A percentile compares a stretch with the other conserved stretches of the same genome.
Conservation (phyloP, 192 early-diverging fungal genomes). For the Cetraspora pellucida region DNA sequence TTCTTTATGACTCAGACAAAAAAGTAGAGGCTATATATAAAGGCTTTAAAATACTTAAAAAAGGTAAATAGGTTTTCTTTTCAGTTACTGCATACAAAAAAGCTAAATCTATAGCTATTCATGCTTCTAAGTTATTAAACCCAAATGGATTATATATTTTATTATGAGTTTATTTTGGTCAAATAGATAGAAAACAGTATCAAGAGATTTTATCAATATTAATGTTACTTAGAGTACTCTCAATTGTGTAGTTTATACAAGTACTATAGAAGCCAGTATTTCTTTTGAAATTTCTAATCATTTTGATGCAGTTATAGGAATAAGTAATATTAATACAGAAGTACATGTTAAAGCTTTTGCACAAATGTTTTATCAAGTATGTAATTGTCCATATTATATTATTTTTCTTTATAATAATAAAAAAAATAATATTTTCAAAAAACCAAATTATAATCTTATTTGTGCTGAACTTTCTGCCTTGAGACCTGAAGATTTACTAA, state of each 20-base stretch:
- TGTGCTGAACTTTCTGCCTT: conserved; percentile 28
- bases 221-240: conserved; percentile 29
- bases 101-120: not conserved
- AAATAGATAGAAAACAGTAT: conserved; percentile 28
- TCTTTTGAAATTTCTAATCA: conserved; percentile 5
- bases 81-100: conserved; percentile 23
- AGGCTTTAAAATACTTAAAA: conserved; percentile 20
- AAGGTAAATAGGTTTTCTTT: conserved; percentile 23
- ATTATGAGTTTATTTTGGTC: conserved; percentile 26
- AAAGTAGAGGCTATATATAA: conserved; percentile 12
- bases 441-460: conserved; percentile 24
- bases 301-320: conserved; percentile 31
- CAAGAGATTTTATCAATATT: conserved; percentile 27
- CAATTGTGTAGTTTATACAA: conserved; percentile 28
- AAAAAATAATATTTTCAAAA: conserved; percentile 23
- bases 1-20: not conserved
- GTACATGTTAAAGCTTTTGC: conserved; percentile 27
- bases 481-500: conserved; percentile 28
- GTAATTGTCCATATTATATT: conserved; percentile 12
- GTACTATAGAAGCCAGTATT: conserved; percentile 3
- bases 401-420: conserved; percentile 30
- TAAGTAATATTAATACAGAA: conserved; percentile 26
- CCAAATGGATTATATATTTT: conserved; percentile 15
- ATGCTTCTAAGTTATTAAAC: conserved; percentile 16
- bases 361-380: conserved; percentile 15